Percentiles rank a stretch among this genome's conserved stretches.
These are phyloP conservation scores for Agrocybe praecox DNA, from an alignment of 768 basidiomycete genomes.

Conservation along the genomic window DNA sequence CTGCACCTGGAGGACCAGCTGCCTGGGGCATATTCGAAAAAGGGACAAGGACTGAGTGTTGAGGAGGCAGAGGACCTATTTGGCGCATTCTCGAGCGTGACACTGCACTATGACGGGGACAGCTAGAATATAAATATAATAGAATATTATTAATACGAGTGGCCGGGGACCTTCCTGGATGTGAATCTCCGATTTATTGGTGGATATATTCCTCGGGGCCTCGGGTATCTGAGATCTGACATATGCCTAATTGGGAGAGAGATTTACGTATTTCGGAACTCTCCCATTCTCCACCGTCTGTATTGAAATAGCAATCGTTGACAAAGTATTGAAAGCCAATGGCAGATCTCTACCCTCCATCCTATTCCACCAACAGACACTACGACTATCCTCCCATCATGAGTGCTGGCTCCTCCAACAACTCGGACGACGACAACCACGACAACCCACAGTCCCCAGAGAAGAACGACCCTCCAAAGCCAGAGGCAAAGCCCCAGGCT, in stretches of 20 bases:
- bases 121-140: conserved; percentile 8
- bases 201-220: conserved; percentile 43
- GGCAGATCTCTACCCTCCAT: conserved; percentile 60
- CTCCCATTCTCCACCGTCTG: conserved; percentile 46
- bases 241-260: conserved; percentile 24
- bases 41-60: conserved; percentile 41
- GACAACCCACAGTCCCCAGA: conserved; percentile 51
- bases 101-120: conserved; percentile 83
- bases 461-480: conserved; percentile 58
- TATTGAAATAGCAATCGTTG: conserved; percentile 24
- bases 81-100: conserved; percentile 88
- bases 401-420: conserved; percentile 23
- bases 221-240: conserved; percentile 40
- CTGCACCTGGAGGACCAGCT: conserved; percentile 83
- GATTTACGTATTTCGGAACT: conserved; percentile 48
- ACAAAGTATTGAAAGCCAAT: conserved; percentile 36
- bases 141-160: background rate
- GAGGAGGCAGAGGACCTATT: conserved; percentile 85
- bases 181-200: conserved; percentile 1
- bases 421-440: conserved; percentile 24
- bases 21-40: conserved; percentile 21
- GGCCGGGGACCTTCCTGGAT: conserved; percentile 3
- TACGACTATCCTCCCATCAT: conserved; percentile 38
- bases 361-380: conserved; percentile 34
- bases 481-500: conserved; percentile 82